phyloP scores from a whole-genome alignment of 441 rosid genomes.

The Bruguiera hainesii region DNA sequence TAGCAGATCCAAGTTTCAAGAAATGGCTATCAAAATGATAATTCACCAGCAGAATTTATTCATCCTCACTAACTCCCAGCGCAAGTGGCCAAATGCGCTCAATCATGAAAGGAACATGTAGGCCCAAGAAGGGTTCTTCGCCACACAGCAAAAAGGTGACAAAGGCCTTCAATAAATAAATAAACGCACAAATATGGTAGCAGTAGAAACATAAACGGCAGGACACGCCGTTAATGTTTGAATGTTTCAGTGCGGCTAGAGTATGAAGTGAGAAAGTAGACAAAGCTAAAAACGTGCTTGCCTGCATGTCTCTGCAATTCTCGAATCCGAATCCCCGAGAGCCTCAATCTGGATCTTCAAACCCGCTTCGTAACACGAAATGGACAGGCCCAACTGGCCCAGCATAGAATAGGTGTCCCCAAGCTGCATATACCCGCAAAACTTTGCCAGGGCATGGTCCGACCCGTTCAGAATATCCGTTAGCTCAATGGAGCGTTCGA shows the following conservation, averaged over 20 bases:
- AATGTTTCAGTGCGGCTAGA: not conserved
- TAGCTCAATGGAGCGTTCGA: slow-evolving; percentile 44
- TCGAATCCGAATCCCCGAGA: slow-evolving; percentile 45
- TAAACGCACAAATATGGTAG: too few relatives aligned
- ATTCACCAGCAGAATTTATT: not conserved
- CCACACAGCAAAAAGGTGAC: too few relatives aligned
- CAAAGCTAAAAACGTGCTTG: not conserved
- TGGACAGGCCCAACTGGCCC: slow-evolving; percentile 49
- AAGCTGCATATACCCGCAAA: slow-evolving; percentile 54
- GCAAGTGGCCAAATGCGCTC: not conserved
- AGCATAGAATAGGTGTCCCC: slow-evolving; percentile 56
- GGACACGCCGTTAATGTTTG: too few relatives aligned
- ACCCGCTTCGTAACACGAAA: slow-evolving; percentile 44
- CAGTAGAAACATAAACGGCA: too few relatives aligned
- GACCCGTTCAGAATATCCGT: slow-evolving; percentile 28
- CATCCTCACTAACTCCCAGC: not conserved
- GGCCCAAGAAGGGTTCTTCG: slow-evolving; percentile 1
- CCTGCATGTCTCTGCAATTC: slow-evolving; percentile 57
- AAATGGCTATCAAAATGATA: not conserved
- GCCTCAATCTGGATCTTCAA: slow-evolving; percentile 48
- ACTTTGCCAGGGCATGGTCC: slow-evolving; percentile 45
- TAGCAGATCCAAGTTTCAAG: too few relatives aligned
- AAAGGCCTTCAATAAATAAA: too few relatives aligned
- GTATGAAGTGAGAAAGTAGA: not conserved
- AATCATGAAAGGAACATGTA: slow-evolving; percentile 4